These are phyloP conservation scores for Bolboschoenus planiculmis DNA, from an alignment of 176 grass and related monocot species.

Conservation along the genomic window DNA sequence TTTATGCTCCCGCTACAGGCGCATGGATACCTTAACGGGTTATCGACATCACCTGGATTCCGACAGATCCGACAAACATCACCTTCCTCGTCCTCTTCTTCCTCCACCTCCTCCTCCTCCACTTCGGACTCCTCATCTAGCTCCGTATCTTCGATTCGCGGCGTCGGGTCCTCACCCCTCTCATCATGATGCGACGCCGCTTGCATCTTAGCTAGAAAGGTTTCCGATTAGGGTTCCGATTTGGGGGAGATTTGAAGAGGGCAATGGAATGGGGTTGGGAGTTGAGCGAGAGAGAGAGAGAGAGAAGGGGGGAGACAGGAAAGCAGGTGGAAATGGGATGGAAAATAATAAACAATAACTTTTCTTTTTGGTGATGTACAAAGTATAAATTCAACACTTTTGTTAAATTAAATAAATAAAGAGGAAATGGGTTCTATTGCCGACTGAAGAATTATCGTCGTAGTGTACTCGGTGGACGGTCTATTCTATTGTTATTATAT, in stretches of 20 bases:
- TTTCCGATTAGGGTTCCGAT: constrained; percentile 26
- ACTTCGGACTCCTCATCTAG: constrained; percentile 43
- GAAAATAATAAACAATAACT: constrained; percentile 6
- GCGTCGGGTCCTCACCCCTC: constrained; percentile 23
- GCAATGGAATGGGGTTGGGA: not conserved
- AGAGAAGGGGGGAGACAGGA: not conserved
- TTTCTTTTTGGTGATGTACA: not conserved
- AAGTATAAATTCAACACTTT: not conserved
- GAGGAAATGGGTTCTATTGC: not conserved
- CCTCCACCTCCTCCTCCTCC: constrained; percentile 37
- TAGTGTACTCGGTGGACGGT: too few species aligned
- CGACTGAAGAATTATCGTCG: not conserved
- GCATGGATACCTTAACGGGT: constrained; percentile 91
- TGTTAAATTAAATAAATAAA: not conserved
- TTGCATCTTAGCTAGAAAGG: constrained; percentile 25
- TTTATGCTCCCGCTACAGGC: constrained; percentile 99
- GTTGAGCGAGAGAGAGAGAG: not conserved
- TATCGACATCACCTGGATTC: constrained; percentile 77
- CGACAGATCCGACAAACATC: constrained; percentile 99
- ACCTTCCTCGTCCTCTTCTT: constrained; percentile 47
- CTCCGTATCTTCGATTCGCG: constrained; percentile 12
- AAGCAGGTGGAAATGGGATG: constrained; percentile 20
- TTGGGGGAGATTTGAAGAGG: not conserved
- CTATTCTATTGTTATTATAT: too few species aligned
- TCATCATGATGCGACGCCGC: not conserved